Conservation (phyloP, 2,329 filamentous ascomycete genomes). For the Epichloe brachyelytri region DNA sequence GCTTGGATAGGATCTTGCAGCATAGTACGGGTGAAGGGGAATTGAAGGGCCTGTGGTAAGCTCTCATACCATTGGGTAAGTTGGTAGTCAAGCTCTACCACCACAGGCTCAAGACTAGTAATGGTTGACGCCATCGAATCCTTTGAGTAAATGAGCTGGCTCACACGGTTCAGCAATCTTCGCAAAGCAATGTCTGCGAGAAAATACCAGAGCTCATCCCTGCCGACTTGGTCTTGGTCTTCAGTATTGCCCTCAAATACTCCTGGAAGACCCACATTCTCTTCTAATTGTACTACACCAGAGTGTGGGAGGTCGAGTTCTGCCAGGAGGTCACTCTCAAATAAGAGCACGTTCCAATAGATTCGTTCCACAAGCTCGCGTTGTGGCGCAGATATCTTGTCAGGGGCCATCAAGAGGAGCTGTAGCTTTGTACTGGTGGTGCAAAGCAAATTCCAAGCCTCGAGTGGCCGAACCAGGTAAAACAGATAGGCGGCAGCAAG, state of each 20-base stretch:
- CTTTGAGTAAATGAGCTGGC: conserved; percentile 67
- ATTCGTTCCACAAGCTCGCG: conserved; percentile 64
- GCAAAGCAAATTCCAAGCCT: conserved; percentile 71
- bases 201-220: conserved; percentile 78
- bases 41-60: conserved; percentile 61
- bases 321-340: conserved; percentile 67
- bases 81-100: conserved; percentile 70
- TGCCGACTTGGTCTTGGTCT: conserved; percentile 40
- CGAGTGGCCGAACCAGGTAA: conserved; percentile 67
- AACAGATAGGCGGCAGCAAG: conserved; percentile 72
- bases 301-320: conserved; percentile 74
- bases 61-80: conserved; percentile 76
- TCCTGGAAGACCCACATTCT: conserved; percentile 64
- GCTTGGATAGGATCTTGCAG: conserved; percentile 66
- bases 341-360: conserved; percentile 74
- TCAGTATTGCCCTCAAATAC: conserved; percentile 62
- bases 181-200: conserved; percentile 70
- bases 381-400: conserved; percentile 55
- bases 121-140: conserved; percentile 58
- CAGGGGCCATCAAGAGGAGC: conserved; percentile 61
- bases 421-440: conserved; percentile 74
- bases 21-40: conserved; percentile 55
- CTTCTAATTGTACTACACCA: conserved; percentile 70
- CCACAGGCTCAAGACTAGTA: conserved; percentile 57
- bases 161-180: conserved; percentile 64